Base-by-base conservation (phyloP, 768 basidiomycete genomes). In the Russula olivacea region DNA sequence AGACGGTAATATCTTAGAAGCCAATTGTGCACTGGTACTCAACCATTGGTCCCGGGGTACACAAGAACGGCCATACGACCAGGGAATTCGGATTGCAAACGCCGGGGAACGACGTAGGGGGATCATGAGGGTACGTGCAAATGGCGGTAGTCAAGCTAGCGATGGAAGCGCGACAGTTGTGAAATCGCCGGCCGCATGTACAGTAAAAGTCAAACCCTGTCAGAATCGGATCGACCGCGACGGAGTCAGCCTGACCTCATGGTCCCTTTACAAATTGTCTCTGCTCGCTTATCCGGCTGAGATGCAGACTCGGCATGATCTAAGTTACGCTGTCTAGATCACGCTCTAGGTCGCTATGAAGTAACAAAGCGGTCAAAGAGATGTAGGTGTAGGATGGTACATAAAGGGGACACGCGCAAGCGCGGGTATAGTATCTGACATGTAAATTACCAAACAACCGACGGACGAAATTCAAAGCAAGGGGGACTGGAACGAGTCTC, bases 1-100 rank as follows among this genome's bases (percentile, higher is more conserved):
- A 30, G 82, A 80, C 11, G 87, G 82, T 41, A 95, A 80, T 5
- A 85, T 83, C 70, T 77, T 83, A 15, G 79, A 68, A 58, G 68
- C 55, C 53, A 64, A 64, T 34, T 68, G 59, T 54, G 64, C 48
- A 54, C 62, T 59, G 59, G 52, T 40, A 66, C 54, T 68, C 64
- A 65, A 67, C 45, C 45, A 55, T 14, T 53, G 60, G 49, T 21
- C 25, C 19, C 34, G 25, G 32, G 53, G 47, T 9, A 25, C 15
- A 36, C 19, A 55, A 23, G 53, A 30, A 12, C 3, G 63, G 21
- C 41, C 57, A 41, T 49, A 8, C 52, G n/a, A 21, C 36, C 19
- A 25, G 48, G 21, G 10, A 19, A 23, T 34, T 40, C 54, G 59
- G 48, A 40, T 28, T 32, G 36, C 11, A 17, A 45, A 28, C 15